Base-by-base conservation (phyloP, 2,329 filamentous ascomycete species). In the Monilinia fructicola region DNA sequence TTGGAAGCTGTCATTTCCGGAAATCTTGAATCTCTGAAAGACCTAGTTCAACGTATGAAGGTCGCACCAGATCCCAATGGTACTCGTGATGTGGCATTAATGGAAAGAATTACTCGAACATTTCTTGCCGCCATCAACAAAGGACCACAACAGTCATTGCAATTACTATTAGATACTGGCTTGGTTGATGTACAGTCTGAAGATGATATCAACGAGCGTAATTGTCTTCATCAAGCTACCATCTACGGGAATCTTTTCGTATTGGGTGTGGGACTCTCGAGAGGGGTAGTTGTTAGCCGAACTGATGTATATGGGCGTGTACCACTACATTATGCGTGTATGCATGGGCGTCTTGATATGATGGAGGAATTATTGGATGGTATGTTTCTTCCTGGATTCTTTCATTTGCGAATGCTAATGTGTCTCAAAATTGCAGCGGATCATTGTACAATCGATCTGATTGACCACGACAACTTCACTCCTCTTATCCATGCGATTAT, bases 401-500 rank as follows among this genome's bases (percentile, higher is more conserved):
- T 23, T 38, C 21, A 5, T 54, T 9, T 52, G 23, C 21, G 58
- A 61, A 42, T 35, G 7, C 40, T 67, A 35, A 44, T 38, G n/a
- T 21, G 44, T 46, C 48, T 54, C 52, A 40, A 18, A 31, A 18
- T n/a, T 42, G n/a, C 66, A 87, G 86, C 86, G 28, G 88, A 90
- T 56, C 85, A 87, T 5, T 82, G 86, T 26, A 97, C 92, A 0
- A 90, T 98, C 68, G 88, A 98, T 76, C 82, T 90, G 52, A 93
- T 93, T 75, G 95, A 99, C 75, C 91, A 98, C 75, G 94, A 99
- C 79, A 97, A 97, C 78, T 99, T 97, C 77, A 98, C 94, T 0
- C 93, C 95, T 0, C 81, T 99, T 55, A 95, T 99, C 67, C 95
- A 98, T 78, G 90, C 92, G 54, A 97, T 98, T 70, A 93, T 97